Conservation (phyloP, 139 green algal genomes). For the Dunaliella primolecta region DNA sequence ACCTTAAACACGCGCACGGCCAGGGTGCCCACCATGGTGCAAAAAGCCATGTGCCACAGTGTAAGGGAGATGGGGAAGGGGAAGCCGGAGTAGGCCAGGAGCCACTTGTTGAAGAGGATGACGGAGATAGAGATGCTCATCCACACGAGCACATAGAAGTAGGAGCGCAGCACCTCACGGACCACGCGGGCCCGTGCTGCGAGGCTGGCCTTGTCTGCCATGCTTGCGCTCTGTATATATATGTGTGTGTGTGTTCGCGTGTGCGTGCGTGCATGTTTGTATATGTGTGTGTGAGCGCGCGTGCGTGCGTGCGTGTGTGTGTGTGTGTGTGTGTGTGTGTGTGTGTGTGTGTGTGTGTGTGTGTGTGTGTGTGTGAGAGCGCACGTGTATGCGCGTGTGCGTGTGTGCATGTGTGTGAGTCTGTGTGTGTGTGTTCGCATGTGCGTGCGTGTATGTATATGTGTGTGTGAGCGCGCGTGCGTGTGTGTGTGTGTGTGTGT, state of each 20-base stretch:
- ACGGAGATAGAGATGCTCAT: constrained; percentile 72
- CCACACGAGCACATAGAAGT: constrained; percentile 78
- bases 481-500: too few species aligned
- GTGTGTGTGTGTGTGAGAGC: constrained; percentile 4
- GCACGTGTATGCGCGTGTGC: background rate
- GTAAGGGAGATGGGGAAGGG: constrained; percentile 88
- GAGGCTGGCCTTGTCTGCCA: background rate
- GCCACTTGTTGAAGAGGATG: constrained; percentile 95
- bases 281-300: background rate
- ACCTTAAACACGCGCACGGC: constrained; percentile 60
- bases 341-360: background rate
- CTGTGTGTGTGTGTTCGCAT: background rate
- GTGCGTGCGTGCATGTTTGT: background rate
- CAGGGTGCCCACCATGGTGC: constrained; percentile 64
- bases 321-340: constrained; percentile 5
- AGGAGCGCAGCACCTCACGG: constrained; percentile 50
- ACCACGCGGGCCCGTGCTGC: constrained; percentile 15
- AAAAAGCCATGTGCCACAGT: constrained; percentile 90
- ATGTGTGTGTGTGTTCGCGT: background rate
- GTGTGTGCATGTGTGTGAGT: constrained; percentile 1
- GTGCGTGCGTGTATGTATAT: background rate
- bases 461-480: too few species aligned
- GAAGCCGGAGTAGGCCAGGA: constrained; percentile 84
- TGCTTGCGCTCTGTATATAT: background rate
- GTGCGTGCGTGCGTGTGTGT: background rate